A percentile compares a stretch with the other conserved stretches of the same genome.
phyloP scores from a whole-genome alignment of 108 stramenopile genomes.

The Aurantiochytrium sp. region DNA sequence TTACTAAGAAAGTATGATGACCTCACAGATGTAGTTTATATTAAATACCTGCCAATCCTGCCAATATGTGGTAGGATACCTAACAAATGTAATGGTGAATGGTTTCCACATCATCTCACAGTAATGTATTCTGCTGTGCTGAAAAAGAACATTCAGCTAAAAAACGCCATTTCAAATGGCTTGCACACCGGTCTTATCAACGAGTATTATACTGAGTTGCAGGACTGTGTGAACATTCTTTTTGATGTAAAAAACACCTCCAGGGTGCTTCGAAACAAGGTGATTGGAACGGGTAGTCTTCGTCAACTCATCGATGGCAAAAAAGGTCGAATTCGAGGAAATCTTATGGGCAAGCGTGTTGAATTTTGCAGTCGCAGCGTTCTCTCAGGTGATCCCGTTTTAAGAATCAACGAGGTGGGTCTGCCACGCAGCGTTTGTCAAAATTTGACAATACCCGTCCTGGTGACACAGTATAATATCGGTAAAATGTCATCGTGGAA shows the following conservation, averaged over 20 bases:
- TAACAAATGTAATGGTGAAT: not conserved
- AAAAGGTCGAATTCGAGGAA: not conserved
- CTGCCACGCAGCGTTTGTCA: not conserved
- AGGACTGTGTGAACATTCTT: not conserved
- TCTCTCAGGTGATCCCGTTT: not conserved
- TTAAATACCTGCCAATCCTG: not conserved
- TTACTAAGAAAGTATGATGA: not conserved
- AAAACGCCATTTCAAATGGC: not conserved
- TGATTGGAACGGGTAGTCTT: not conserved
- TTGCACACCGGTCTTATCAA: not conserved
- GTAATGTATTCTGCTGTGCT: not conserved
- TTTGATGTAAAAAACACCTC: not conserved
- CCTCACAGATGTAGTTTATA: not conserved
- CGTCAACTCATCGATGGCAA: not conserved
- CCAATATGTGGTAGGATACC: not conserved
- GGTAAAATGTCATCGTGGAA: not conserved
- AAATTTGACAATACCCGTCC: not conserved
- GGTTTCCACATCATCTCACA: not conserved
- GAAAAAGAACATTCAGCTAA: not conserved
- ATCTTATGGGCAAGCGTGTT: not conserved
- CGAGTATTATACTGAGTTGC: not conserved
- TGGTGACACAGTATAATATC: not conserved
- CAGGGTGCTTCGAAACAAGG: not conserved
- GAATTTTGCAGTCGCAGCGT: not conserved
- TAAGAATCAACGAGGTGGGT: not conserved